Evolutionary conservation across 768 basidiomycete genomes (phyloP), one percentile per base, ranked within the genome.

Genomic region (Xerocomellus amylosporus): DNA sequence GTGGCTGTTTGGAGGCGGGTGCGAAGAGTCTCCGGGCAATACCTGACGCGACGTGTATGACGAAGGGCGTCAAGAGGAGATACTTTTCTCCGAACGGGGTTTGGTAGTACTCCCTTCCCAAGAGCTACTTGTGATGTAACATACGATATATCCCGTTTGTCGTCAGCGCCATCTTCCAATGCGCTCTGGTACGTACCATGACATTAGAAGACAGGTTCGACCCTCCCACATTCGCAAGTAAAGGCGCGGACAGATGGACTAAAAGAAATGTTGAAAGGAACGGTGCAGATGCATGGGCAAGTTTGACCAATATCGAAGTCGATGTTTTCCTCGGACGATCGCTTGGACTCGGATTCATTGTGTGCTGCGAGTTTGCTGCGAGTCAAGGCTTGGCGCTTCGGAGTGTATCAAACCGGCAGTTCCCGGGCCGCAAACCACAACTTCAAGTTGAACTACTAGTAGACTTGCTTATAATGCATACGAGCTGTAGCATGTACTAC

Each of bases 51-150:
- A 83, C 69, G 64, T 94, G 92, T 9, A 85, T 63, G 30, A 73
- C 72, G n/a, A 95, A 70, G 0, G 92, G 91, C 1, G 74, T 72
- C 31, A 88, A 73, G 10, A 93, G 75, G 13, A 93, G 80, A 40
- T 82, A 80, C 38, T 76, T 81, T 69, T 94, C 90, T 20, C 81
- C 81, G 48, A 85, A 77, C 0, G 72, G 52, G 0, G 87, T 88
- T 65, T 93, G 90, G 68, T 95, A 94, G 71, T 91, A 92, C 71
- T 92, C 91, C 49, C 91, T 74, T 10, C 90, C 89, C 13, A 95
- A 75, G 41, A 94, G 74, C 90, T 93, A n/a, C n/a, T n/a, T n/a
- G n/a, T n/a, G n/a, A n/a, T n/a, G n/a, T n/a, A n/a, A n/a, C n/a
- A n/a, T n/a, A n/a, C n/a, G n/a, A n/a, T n/a, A n/a, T n/a, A n/a